Conservation (phyloP, 2,329 filamentous ascomycete species). For the Paraphoma chrysanthemicola region DNA sequence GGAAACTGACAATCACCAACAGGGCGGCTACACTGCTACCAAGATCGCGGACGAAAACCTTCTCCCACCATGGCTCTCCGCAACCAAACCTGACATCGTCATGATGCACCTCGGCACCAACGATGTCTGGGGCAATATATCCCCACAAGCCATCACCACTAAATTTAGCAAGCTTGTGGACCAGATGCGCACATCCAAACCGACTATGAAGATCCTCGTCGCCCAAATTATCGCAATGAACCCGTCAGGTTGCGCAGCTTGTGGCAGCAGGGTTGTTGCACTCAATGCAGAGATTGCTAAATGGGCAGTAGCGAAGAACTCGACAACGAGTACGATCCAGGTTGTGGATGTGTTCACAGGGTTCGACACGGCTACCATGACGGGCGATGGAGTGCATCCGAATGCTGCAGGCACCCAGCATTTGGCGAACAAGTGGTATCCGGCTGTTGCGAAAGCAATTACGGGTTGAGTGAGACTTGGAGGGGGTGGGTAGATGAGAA, state of each 20-base stretch:
- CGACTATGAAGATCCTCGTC: conserved; percentile 48
- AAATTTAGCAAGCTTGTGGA: conserved; percentile 47
- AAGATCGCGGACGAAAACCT: conserved; percentile 48
- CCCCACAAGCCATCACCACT: conserved; percentile 33
- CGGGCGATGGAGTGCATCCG: conserved; percentile 33
- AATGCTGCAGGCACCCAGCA: conserved; percentile 24
- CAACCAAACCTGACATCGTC: conserved; percentile 49
- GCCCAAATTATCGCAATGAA: conserved; percentile 15
- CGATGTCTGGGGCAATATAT: conserved; percentile 47
- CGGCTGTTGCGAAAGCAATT: conserved; percentile 13
- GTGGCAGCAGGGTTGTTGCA: conserved; percentile 14
- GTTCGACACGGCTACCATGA: conserved; percentile 28
- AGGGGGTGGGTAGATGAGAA: background rate
- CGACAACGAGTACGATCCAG: conserved; percentile 12
- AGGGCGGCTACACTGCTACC: conserved; percentile 31
- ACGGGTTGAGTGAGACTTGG: background rate
- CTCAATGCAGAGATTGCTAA: conserved; percentile 24
- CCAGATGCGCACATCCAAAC: conserved; percentile 50
- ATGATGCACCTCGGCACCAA: conserved; percentile 54
- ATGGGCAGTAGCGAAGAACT: conserved; percentile 22
- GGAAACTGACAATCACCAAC: conserved; percentile 8
- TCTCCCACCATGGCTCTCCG: conserved; percentile 46
- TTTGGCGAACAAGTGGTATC: conserved; percentile 22
- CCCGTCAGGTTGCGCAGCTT: conserved; percentile 13
- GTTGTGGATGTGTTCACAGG: conserved; percentile 28